These are phyloP conservation scores for Lithocarpus polystachyus DNA, from an alignment of 306 rosid genomes.

Conservation along the genomic window DNA sequence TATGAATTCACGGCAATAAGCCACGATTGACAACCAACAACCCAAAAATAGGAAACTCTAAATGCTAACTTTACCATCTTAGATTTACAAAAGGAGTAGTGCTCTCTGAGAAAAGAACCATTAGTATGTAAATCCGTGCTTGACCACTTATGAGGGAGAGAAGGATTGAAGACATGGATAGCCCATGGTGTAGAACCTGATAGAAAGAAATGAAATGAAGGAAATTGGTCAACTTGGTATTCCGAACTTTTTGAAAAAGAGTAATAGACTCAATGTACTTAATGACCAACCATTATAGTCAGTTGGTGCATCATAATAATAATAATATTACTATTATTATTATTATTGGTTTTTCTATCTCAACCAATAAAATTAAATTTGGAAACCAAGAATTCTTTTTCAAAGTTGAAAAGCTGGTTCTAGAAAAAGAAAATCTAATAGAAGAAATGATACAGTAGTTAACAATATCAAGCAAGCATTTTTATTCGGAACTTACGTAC, in stretches of 20 bases:
- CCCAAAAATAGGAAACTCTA: conserved; percentile 6
- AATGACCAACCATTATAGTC: background rate
- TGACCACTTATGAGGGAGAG: conserved; percentile 75
- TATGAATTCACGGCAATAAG: conserved; percentile 19
- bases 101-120: conserved; percentile 86
- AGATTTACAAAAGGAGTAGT: conserved; percentile 90
- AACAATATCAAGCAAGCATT: conserved; percentile 13
- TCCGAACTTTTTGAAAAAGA: background rate
- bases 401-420: background rate
- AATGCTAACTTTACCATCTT: conserved; percentile 64
- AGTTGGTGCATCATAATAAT: background rate
- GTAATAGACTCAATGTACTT: background rate
- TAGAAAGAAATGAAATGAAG: conserved; percentile 17
- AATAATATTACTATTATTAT: background rate
- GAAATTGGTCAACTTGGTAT: conserved; percentile 5
- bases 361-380: background rate
- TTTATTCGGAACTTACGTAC: conserved; percentile 64
- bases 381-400: background rate
- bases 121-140: conserved; percentile 76
- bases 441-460: background rate
- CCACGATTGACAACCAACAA: conserved; percentile 19
- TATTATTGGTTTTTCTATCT: background rate
- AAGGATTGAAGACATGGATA: conserved; percentile 73
- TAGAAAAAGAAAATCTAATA: background rate
- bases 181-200: conserved; percentile 80